phyloP scores from a whole-genome alignment of 208 protist species.

The Acanthamoeba healyi region DNA sequence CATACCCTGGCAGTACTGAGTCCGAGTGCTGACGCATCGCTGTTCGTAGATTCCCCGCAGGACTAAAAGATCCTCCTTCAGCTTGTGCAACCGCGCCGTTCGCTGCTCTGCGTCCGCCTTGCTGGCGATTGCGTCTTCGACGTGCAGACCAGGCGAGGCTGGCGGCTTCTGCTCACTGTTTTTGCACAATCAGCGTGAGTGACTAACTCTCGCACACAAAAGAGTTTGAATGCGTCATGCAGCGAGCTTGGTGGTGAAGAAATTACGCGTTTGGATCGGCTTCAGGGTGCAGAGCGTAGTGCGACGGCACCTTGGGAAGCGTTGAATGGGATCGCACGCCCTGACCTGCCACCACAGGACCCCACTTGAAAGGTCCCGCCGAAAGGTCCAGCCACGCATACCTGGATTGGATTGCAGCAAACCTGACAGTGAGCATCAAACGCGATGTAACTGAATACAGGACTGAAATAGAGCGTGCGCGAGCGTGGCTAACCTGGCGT shows the following conservation, averaged over 20 bases:
- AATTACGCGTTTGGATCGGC: not conserved
- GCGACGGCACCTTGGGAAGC: not conserved
- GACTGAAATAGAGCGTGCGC: too few relatives aligned
- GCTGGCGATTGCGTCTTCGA: not conserved
- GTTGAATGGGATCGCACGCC: slow-evolving; percentile 30
- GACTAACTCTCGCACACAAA: too few relatives aligned
- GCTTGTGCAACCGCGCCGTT: not conserved
- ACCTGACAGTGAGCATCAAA: too few relatives aligned
- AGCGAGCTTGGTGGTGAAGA: not conserved
- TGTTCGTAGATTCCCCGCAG: not conserved
- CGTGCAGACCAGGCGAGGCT: not conserved
- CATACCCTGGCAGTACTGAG: too few relatives aligned
- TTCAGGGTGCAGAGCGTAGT: slow-evolving; percentile 21
- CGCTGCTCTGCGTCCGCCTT: not conserved
- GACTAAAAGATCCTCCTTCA: not conserved
- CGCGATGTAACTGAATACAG: too few relatives aligned
- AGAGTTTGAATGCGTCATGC: too few relatives aligned
- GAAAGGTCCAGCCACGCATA: slow-evolving; percentile 16
- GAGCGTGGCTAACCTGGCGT: too few relatives aligned
- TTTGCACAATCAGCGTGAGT: not conserved
- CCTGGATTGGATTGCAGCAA: too few relatives aligned
- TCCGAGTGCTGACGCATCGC: not conserved
- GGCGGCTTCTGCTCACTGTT: not conserved
- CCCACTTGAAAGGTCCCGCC: slow-evolving; percentile 50
- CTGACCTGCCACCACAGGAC: slow-evolving; percentile 7